Base-by-base conservation (phyloP, 352 stramenopile species). In the Lagenidium sp. region DNA sequence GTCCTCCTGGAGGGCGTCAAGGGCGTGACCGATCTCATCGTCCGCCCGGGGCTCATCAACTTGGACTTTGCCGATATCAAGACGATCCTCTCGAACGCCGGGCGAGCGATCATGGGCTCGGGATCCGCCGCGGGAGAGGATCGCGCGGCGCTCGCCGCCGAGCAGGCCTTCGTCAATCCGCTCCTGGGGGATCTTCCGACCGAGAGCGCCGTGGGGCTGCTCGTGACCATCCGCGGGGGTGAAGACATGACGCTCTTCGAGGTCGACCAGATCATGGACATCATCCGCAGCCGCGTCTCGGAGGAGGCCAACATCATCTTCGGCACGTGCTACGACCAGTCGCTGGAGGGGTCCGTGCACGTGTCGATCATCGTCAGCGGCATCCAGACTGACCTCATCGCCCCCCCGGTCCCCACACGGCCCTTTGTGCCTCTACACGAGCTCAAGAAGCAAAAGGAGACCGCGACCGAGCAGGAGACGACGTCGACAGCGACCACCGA, bases 41-140 rank as follows among this genome's bases (percentile, higher is more conserved):
- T 98, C 44, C 93, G 94, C 44, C 92, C 94, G 6, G 95, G 94
- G 31, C 60, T 98, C n/a, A 96, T 98, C 42, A 98, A 98, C 57
- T 68, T 98, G 13, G 95, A 98, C 60, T 98, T 98, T 71, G 95
- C 94, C 19, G 95, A 98, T 63, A 97, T 98, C 44, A 88, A 95
- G 51, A 93, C 89, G 10, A 96, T 98, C 41, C 84, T 98, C 55
- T 89, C 83, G 25, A 89, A 94, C 58, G 93, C 93, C 5, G 94
- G 95, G 0, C 93, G 89, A 12, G 95, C 94, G 16, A 85, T 98
- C 35, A 98, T 98, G 94, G 95, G 95, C 41, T 97, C 96, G 5
- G 94, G 94, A 11, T 62, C 63, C 25, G 71, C 77, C 6, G 73
- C 50, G 3, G 76, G 63, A 12, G 72, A 90, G n/a, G 74, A 74